Conservation (phyloP, 2,329 filamentous ascomycete genomes). For the Fusarium sp. region DNA sequence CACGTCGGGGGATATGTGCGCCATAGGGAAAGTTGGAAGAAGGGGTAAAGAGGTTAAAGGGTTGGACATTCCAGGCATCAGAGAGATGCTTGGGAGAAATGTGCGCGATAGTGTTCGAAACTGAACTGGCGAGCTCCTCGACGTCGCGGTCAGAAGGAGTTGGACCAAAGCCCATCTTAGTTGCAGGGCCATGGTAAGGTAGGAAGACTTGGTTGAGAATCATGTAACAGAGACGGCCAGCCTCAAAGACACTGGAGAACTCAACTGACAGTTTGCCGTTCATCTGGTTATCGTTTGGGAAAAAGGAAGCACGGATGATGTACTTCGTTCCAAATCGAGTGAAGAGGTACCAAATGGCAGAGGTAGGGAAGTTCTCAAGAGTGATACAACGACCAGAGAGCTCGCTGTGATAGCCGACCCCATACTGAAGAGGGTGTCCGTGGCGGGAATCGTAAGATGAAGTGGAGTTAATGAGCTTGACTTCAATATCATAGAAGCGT, state of each 20-base stretch:
- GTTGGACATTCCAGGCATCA: background rate
- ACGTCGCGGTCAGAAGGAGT: background rate
- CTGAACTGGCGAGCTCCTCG: background rate
- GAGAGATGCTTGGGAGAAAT: background rate
- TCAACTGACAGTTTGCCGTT: constrained; percentile 28
- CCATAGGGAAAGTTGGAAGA: fast-evolving
- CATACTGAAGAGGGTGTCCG: background rate
- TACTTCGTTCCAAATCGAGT: constrained; percentile 3
- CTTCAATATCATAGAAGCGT: background rate
- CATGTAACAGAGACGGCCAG: background rate
- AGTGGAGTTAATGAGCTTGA: background rate
- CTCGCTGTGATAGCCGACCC: background rate
- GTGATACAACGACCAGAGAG: constrained; percentile 20
- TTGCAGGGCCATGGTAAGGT: fast-evolving
- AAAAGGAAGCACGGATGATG: constrained; percentile 13
- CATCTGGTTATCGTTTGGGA: fast-evolving
- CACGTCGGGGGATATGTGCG: background rate
- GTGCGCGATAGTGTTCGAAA: background rate
- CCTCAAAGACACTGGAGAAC: constrained; percentile 22
- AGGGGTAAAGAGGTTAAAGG: background rate
- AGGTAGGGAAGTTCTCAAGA: constrained; percentile 27
- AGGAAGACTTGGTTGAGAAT: background rate
- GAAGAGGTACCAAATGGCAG: constrained; percentile 35
- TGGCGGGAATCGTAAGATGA: background rate
- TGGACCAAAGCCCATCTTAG: background rate